phyloP scores from a whole-genome alignment of 495 filamentous ascomycete genomes.

The Talaromyces thailandensis region DNA sequence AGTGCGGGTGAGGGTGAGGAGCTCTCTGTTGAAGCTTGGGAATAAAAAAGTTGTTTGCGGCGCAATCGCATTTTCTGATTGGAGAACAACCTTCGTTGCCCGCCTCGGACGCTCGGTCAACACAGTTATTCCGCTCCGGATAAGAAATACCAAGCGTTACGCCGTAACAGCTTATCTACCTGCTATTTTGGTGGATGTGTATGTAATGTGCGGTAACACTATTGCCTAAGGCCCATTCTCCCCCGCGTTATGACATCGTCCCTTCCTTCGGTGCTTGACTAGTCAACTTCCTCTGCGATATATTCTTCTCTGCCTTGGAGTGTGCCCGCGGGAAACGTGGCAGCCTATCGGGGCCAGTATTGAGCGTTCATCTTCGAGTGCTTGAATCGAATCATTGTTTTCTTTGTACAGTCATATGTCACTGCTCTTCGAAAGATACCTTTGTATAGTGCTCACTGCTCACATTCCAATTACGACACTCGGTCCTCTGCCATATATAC shows the following conservation, averaged over 20 bases:
- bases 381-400: too few relatives aligned
- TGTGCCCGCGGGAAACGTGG: neutral
- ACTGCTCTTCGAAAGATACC: neutral
- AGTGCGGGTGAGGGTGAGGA: neutral
- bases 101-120: neutral
- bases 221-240: neutral
- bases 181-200: neutral
- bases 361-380: neutral
- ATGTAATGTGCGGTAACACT: neutral
- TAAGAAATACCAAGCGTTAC: neutral
- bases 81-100: neutral
- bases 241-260: slow-evolving; percentile 3
- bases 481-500: neutral
- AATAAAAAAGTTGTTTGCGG: neutral
- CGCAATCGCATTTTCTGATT: neutral
- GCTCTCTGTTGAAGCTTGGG: neutral
- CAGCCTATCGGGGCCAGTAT: neutral
- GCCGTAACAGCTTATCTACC: neutral
- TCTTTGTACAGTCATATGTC: neutral
- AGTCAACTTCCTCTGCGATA: neutral
- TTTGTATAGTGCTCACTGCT: neutral
- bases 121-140: neutral
- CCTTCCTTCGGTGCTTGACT: neutral
- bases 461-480: neutral
- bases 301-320: neutral